phyloP scores from a whole-genome alignment of 108 stramenopile genomes.

The Aurantiochytrium sp. region DNA sequence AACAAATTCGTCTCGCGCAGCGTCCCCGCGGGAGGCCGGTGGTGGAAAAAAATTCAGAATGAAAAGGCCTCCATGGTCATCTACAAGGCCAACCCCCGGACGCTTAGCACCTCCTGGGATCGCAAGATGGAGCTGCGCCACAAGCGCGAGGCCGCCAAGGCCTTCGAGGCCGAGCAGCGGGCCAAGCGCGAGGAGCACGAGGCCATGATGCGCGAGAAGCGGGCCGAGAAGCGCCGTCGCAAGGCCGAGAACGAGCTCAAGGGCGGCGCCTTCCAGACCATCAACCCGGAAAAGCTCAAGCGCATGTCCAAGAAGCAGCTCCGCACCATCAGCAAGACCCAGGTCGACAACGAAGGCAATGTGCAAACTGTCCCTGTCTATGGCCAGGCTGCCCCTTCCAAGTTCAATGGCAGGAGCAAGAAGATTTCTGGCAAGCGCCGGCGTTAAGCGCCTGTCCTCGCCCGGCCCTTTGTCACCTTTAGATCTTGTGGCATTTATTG shows the following conservation, averaged over 20 bases:
- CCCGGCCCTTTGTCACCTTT: too few species aligned
- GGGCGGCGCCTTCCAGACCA: not conserved
- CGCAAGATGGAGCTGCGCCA: not conserved
- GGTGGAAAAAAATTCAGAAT: not conserved
- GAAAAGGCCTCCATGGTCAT: slow-evolving; percentile 2
- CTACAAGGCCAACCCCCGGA: not conserved
- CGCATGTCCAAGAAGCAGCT: slow-evolving; percentile 13
- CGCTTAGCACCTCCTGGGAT: not conserved
- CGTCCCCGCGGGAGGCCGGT: not conserved
- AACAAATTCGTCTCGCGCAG: not conserved
- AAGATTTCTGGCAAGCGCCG: too few species aligned
- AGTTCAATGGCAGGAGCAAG: too few species aligned
- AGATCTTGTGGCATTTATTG: too few species aligned
- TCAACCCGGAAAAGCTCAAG: slow-evolving; percentile 17
- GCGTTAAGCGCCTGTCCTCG: too few species aligned
- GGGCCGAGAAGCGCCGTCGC: not conserved
- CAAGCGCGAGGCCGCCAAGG: not conserved
- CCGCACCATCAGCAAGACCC: not conserved
- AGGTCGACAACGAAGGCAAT: not conserved
- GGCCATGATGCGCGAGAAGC: not conserved
- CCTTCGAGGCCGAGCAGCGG: not conserved
- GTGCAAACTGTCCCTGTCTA: not conserved
- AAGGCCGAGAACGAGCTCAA: not conserved
- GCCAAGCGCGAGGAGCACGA: slow-evolving; percentile 9
- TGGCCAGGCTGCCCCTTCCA: not conserved